Evolutionary conservation across 768 basidiomycete genomes (phyloP).

Genomic region (Tylopilus intermedius): DNA sequence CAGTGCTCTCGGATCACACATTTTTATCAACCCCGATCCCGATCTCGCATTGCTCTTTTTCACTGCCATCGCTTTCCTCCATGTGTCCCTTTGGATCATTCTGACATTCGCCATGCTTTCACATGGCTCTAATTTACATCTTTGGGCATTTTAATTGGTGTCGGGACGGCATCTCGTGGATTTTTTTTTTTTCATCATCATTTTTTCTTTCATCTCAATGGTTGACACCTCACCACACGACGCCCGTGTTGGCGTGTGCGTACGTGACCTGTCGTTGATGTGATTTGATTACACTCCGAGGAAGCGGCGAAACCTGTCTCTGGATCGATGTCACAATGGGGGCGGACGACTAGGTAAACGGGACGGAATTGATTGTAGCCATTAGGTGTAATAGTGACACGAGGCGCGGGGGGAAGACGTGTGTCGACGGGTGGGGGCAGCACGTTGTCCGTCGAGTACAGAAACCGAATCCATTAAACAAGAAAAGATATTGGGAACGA

Average conservation of each 20-base stretch:
- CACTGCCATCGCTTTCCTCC: not conserved
- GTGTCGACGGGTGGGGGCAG: too few species aligned
- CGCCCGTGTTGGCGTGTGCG: too few species aligned
- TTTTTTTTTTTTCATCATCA: not conserved
- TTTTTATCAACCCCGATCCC: not conserved
- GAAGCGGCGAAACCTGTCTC: not conserved
- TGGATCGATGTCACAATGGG: not conserved
- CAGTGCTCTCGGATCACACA: not conserved
- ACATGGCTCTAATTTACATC: not conserved
- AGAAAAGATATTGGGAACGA: not conserved
- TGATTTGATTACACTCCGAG: not conserved
- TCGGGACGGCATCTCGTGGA: slow-evolving; percentile 1
- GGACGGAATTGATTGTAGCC: not conserved
- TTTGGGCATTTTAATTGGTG: not conserved
- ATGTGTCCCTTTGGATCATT: not conserved
- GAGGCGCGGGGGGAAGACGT: not conserved
- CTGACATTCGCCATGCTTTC: not conserved
- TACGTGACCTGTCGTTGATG: not conserved
- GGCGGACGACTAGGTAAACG: not conserved
- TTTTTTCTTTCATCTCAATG: not conserved
- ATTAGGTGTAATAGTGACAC: not conserved
- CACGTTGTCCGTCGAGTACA: not conserved
- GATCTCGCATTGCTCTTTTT: slow-evolving; percentile 2
- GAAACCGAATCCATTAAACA: not conserved
- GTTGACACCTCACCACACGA: not conserved